A percentile compares a stretch with the other conserved stretches of the same genome.
Conservation (phyloP, 345 rosid species). For the Eucalyptus regnans region DNA sequence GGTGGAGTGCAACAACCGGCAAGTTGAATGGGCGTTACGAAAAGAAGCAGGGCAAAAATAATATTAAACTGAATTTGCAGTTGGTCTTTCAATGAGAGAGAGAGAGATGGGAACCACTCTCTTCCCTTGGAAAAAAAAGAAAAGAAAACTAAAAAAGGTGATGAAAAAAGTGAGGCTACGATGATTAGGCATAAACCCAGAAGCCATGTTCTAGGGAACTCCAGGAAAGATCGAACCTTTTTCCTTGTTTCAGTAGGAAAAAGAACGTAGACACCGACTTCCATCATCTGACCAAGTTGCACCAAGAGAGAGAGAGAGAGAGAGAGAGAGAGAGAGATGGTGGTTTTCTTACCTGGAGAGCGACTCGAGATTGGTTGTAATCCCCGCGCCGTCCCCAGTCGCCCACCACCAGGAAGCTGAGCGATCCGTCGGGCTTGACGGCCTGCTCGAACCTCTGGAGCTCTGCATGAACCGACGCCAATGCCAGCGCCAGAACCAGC, state of each 20-base stretch:
- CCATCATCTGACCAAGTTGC: neutral
- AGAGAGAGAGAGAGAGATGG: neutral
- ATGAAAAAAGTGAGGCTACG: neutral
- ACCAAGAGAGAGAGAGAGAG: neutral
- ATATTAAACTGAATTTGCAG: neutral
- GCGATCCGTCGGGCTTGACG: constrained; percentile 34
- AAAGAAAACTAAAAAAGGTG: neutral
- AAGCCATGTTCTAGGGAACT: neutral
- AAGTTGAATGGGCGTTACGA: neutral
- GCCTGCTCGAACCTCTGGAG: constrained; percentile 44
- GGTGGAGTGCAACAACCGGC: neutral
- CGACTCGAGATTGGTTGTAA: constrained; percentile 59
- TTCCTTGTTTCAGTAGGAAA: neutral
- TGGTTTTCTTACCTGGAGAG: constrained; percentile 31
- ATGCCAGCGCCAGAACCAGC: neutral
- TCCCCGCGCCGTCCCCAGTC: constrained; percentile 83
- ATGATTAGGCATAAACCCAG: neutral
- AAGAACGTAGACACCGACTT: neutral
- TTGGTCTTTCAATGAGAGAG: neutral
- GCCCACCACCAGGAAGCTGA: constrained; percentile 56
- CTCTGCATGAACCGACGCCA: constrained; percentile 8
- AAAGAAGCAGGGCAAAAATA: neutral
- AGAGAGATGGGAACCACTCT: neutral
- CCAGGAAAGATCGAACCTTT: neutral
- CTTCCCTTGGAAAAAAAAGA: neutral